These are phyloP conservation scores for Ceratonia siliqua DNA, from an alignment of 306 rosid genomes.

Conservation along the genomic window DNA sequence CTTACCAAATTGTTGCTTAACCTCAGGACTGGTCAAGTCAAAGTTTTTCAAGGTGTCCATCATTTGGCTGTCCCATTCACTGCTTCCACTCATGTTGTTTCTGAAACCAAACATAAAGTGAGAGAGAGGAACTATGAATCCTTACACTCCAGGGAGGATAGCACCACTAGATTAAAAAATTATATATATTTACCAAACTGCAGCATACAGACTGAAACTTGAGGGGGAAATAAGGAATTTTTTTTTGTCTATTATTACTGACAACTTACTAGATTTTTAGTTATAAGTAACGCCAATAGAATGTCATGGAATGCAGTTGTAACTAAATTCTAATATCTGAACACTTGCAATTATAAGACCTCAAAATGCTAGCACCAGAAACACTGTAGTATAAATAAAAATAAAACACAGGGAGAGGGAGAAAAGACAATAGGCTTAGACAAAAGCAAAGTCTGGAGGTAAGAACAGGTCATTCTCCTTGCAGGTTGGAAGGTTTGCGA, in stretches of 20 bases:
- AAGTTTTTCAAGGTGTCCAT: conserved; percentile 88
- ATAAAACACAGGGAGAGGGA: background rate
- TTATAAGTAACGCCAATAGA: background rate
- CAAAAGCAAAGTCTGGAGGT: background rate
- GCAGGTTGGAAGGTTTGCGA: background rate
- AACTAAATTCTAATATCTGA: background rate
- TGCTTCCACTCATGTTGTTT: conserved; percentile 76
- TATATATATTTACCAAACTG: conserved; percentile 22
- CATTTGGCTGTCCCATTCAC: conserved; percentile 79
- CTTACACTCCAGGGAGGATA: conserved; percentile 14
- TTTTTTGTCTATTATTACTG: background rate
- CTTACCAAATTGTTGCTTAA: conserved; percentile 95
- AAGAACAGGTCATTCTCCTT: background rate
- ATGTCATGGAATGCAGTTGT: conserved; percentile 1
- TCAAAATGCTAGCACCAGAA: background rate
- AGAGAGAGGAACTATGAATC: conserved; percentile 1
- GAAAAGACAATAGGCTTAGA: background rate
- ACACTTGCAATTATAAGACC: background rate
- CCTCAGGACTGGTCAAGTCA: conserved; percentile 88
- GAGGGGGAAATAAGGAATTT: conserved; percentile 5
- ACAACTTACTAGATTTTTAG: too few relatives aligned
- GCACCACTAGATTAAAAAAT: conserved; percentile 2
- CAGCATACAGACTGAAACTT: background rate
- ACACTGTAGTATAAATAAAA: background rate
- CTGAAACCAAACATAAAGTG: conserved; percentile 42